Evolutionary conservation across 1,139 yeast genomes (phyloP).

Genomic region (Candida sojae): DNA sequence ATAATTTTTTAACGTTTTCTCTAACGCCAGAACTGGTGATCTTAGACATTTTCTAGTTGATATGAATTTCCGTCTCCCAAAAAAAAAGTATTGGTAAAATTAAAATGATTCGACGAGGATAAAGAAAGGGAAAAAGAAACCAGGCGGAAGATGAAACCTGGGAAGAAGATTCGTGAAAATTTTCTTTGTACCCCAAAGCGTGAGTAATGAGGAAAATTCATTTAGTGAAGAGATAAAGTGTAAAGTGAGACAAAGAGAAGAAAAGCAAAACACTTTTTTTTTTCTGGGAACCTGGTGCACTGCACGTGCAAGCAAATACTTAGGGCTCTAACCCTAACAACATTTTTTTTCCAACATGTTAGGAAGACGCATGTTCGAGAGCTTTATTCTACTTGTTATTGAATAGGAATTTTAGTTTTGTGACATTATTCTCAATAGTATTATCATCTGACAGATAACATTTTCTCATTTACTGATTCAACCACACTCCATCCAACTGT

Average conservation of each 20-base stretch:
- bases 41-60: slow-evolving; percentile 74
- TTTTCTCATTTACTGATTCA: too few relatives aligned
- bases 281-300: too few relatives aligned
- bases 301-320: slow-evolving; percentile 3
- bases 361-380: too few relatives aligned
- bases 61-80: slow-evolving; percentile 67
- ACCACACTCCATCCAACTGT: neutral
- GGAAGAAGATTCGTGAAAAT: slow-evolving; percentile 6
- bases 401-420: too few relatives aligned
- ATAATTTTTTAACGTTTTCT: slow-evolving; percentile 91
- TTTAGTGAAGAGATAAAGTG: too few relatives aligned
- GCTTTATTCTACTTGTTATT: too few relatives aligned
- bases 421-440: too few relatives aligned
- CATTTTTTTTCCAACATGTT: too few relatives aligned
- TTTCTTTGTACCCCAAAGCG: slow-evolving; percentile 1
- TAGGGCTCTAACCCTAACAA: slow-evolving; percentile 6
- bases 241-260: neutral
- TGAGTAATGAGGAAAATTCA: neutral
- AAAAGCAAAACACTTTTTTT: neutral
- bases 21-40: slow-evolving; percentile 92
- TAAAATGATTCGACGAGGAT: slow-evolving; percentile 56
- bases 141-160: neutral
- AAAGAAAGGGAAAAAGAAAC: slow-evolving; percentile 17
- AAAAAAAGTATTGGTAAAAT: slow-evolving; percentile 40
- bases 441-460: too few relatives aligned